phyloP scores from a whole-genome alignment of 495 filamentous ascomycete genomes.

The Chaetomium cochliodes region DNA sequence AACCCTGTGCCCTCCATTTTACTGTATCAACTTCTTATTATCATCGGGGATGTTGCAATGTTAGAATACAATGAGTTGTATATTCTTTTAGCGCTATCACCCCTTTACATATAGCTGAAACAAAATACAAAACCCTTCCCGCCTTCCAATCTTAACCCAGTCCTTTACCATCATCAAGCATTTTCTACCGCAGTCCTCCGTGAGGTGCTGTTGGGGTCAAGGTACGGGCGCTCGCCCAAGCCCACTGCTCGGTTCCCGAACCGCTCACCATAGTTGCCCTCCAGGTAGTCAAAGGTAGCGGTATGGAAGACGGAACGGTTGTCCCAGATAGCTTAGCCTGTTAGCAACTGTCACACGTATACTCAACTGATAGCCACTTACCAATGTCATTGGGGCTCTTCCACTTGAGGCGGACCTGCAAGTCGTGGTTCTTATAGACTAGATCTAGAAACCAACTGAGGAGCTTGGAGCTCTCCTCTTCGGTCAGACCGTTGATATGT shows the following conservation, averaged over 20 bases:
- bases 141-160: too few species aligned
- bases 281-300: conserved; percentile 64
- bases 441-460: conserved; percentile 59
- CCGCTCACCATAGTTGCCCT: conserved; percentile 53
- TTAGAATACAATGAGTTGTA: too few species aligned
- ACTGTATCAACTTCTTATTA: too few species aligned
- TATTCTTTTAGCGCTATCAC: too few species aligned
- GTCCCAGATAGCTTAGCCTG: conserved; percentile 65
- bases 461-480: conserved; percentile 59
- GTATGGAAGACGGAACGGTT: conserved; percentile 67
- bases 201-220: conserved; percentile 58
- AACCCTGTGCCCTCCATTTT: too few species aligned
- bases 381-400: conserved; percentile 58
- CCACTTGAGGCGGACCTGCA: conserved; percentile 70
- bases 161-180: not conserved
- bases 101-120: too few species aligned
- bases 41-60: too few species aligned
- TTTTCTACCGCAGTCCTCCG: conserved; percentile 52
- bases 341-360: not conserved
- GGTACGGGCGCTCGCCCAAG: conserved; percentile 64
- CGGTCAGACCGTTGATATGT: conserved; percentile 63
- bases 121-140: too few species aligned
- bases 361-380: conserved; percentile 15
- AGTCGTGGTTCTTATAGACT: conserved; percentile 69
- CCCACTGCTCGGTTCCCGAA: conserved; percentile 62